These are phyloP conservation scores for Kwoniella heveanensis DNA, from an alignment of 768 basidiomycete genomes.

Conservation along the genomic window DNA sequence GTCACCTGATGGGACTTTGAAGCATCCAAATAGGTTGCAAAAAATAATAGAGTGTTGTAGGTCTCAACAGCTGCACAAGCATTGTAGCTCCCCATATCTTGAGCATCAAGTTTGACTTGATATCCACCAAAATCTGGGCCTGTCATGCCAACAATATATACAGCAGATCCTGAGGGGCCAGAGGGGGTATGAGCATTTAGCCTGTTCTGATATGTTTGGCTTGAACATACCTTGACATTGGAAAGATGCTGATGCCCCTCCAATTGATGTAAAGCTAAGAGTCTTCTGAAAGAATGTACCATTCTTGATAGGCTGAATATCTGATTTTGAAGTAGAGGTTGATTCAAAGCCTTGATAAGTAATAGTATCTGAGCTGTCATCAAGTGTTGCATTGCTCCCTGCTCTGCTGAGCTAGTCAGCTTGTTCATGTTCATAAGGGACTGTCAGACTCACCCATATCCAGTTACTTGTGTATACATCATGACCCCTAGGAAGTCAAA, in stretches of 20 bases:
- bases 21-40: constrained; percentile 26
- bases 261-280: constrained; percentile 42
- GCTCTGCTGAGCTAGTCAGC: constrained; percentile 9
- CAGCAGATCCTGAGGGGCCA: constrained; percentile 28
- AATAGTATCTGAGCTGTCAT: constrained; percentile 36
- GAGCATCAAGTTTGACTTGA: constrained; percentile 25
- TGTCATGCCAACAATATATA: constrained; percentile 45
- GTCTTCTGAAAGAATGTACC: constrained; percentile 38
- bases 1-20: constrained; percentile 22
- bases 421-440: not conserved
- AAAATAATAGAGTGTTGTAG: constrained; percentile 38
- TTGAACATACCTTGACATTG: constrained; percentile 23
- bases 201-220: too few relatives aligned
- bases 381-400: constrained; percentile 34
- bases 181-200: not conserved
- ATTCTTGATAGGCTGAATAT: constrained; percentile 27
- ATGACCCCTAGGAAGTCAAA: constrained; percentile 16
- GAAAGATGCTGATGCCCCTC: constrained; percentile 26
- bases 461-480: constrained; percentile 11
- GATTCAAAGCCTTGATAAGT: constrained; percentile 38
- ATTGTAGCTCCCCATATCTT: constrained; percentile 26
- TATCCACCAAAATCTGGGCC: constrained; percentile 38
- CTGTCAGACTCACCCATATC: constrained; percentile 21
- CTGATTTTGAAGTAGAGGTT: constrained; percentile 9
- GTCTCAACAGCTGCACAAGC: constrained; percentile 29